phyloP scores from a whole-genome alignment of 225 moss, liverwort and hornwort species.

The Marchantia paleacea region DNA sequence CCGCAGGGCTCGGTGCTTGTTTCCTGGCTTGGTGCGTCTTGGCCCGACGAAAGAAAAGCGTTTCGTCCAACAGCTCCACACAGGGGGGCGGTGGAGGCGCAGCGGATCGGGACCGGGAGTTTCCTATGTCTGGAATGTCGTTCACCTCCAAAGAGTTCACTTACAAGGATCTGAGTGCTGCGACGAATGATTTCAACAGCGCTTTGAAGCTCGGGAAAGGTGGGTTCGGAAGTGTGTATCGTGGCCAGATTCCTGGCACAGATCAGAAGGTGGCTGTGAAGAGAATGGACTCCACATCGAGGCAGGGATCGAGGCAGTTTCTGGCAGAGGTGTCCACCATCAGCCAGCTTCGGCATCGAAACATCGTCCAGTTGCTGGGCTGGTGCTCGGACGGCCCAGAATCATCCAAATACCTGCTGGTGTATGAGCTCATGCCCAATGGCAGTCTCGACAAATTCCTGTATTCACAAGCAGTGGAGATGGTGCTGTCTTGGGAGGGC shows the following conservation, averaged over 20 bases:
- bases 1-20: not conserved
- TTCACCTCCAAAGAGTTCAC: not conserved
- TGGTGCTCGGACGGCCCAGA: slow-evolving; percentile 21
- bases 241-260: slow-evolving; percentile 8
- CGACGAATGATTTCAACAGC: slow-evolving; percentile 20
- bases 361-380: slow-evolving; percentile 29
- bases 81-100: not conserved
- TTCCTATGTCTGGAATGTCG: not conserved
- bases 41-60: not conserved
- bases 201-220: slow-evolving; percentile 17
- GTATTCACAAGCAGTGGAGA: not conserved
- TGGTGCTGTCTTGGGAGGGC: not conserved
- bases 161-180: slow-evolving; percentile 24
- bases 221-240: slow-evolving; percentile 28
- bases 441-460: slow-evolving; percentile 26
- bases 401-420: slow-evolving; percentile 5
- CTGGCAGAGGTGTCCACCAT: slow-evolving; percentile 25
- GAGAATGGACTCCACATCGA: slow-evolving; percentile 4
- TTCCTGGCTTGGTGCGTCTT: not conserved
- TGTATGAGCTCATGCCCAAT: slow-evolving; percentile 32
- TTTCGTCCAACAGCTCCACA: not conserved
- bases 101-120: not conserved
- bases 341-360: slow-evolving; percentile 18
- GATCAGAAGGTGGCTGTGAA: slow-evolving; percentile 19
- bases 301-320: slow-evolving; percentile 25